Conservation (phyloP, 2,329 filamentous ascomycete species). For the Metarhizium brunneum region DNA sequence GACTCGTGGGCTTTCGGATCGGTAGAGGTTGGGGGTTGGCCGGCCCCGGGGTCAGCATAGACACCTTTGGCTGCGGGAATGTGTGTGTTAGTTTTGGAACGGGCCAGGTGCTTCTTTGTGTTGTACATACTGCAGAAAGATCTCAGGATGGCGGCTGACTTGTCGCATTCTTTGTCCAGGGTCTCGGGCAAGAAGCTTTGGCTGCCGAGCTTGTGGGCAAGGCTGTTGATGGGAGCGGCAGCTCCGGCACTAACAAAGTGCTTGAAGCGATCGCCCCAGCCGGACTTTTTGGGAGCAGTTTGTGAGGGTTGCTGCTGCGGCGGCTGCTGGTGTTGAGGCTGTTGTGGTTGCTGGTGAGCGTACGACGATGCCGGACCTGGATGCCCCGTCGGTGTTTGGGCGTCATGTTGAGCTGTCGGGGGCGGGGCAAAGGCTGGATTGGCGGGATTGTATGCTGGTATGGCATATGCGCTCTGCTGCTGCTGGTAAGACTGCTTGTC, state of each 20-base stretch:
- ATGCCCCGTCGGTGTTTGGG: not conserved
- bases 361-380: not conserved
- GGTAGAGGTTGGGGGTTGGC: conserved; percentile 20
- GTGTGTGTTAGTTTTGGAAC: not conserved
- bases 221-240: conserved; percentile 66
- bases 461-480: conserved; percentile 14
- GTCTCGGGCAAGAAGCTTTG: conserved; percentile 83
- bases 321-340: conserved; percentile 2
- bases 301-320: not conserved
- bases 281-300: conserved; percentile 6
- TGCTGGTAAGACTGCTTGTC: conserved; percentile 5
- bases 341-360: not conserved
- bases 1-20: conserved; percentile 20
- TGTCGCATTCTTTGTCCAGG: conserved; percentile 83
- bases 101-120: not conserved
- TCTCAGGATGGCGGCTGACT: conserved; percentile 73
- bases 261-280: conserved; percentile 22
- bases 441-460: conserved; percentile 8
- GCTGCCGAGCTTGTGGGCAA: conserved; percentile 72
- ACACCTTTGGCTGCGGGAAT: conserved; percentile 38
- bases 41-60: conserved; percentile 29
- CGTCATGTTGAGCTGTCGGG: conserved; percentile 6
- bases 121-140: conserved; percentile 69
- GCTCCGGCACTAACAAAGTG: conserved; percentile 29
- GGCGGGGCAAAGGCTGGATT: conserved; percentile 21